These are phyloP conservation scores for Penicillium crustosum DNA, from an alignment of 2,329 filamentous ascomycete species.

Conservation along the genomic window DNA sequence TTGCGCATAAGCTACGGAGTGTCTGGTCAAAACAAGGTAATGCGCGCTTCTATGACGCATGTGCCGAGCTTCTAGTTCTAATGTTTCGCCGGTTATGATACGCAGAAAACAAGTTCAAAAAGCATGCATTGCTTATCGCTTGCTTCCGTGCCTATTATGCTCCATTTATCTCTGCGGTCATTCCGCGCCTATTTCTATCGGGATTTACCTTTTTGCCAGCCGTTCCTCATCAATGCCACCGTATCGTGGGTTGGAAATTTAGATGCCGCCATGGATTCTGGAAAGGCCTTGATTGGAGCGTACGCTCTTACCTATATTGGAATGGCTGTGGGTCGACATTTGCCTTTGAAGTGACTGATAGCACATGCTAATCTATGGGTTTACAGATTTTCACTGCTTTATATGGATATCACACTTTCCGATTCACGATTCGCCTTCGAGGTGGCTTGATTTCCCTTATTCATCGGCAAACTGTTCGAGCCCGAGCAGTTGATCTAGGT, in stretches of 20 bases:
- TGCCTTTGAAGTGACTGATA: too few species aligned
- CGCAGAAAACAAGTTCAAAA: not conserved
- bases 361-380: too few species aligned
- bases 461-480: too few species aligned
- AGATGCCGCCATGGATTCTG: not conserved
- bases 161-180: not conserved
- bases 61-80: too few species aligned
- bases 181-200: not conserved
- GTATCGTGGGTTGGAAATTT: not conserved
- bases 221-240: not conserved
- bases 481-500: too few species aligned
- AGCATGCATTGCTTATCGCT: not conserved
- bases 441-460: too few species aligned
- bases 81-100: not conserved
- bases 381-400: too few species aligned
- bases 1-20: not conserved
- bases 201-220: not conserved
- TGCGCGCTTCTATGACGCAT: too few species aligned
- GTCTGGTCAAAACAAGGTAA: too few species aligned
- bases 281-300: not conserved
- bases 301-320: not conserved
- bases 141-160: not conserved
- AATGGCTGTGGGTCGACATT: not conserved
- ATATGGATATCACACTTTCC: too few species aligned
- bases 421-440: too few species aligned